phyloP scores from a whole-genome alignment of 352 stramenopile genomes.

The Pythium aquatile region DNA sequence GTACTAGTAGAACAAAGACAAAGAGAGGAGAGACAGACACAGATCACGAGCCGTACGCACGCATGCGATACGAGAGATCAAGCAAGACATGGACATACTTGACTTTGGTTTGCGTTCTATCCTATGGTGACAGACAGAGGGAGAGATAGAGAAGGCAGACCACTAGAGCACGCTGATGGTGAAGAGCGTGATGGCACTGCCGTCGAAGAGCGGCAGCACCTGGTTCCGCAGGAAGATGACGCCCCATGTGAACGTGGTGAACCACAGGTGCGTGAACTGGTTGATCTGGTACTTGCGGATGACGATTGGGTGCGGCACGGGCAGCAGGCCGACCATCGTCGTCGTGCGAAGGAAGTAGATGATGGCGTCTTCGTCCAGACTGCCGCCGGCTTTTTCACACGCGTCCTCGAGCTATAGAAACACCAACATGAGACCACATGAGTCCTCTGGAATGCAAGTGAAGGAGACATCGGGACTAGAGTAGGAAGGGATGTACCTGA shows the following conservation, averaged over 20 bases:
- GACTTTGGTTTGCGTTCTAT: neutral
- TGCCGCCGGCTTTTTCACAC: slow-evolving; percentile 74
- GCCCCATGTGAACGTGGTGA: slow-evolving; percentile 98
- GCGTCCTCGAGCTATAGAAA: slow-evolving; percentile 57
- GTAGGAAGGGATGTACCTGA: slow-evolving; percentile 40
- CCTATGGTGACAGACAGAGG: neutral
- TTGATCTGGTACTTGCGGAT: slow-evolving; percentile 99
- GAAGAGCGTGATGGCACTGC: slow-evolving; percentile 95
- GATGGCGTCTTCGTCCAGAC: slow-evolving; percentile 95
- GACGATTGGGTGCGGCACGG: slow-evolving; percentile 97
- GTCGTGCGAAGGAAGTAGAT: slow-evolving; percentile 96
- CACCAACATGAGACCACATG: neutral
- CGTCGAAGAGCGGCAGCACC: slow-evolving; percentile 96
- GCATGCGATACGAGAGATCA: slow-evolving; percentile 1
- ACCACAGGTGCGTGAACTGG: slow-evolving; percentile 98
- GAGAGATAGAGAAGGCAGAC: neutral
- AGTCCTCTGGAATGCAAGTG: slow-evolving; percentile 2
- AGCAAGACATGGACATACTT: slow-evolving; percentile 19
- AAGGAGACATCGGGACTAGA: neutral
- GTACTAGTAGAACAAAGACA: slow-evolving; percentile 1
- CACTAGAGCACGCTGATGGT: slow-evolving; percentile 84
- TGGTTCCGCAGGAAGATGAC: slow-evolving; percentile 99
- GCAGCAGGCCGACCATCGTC: slow-evolving; percentile 98
- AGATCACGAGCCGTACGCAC: neutral
- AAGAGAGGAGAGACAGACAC: neutral